Base-by-base conservation (phyloP, 1,139 yeast species). In the Debaryomyces coudertii region DNA sequence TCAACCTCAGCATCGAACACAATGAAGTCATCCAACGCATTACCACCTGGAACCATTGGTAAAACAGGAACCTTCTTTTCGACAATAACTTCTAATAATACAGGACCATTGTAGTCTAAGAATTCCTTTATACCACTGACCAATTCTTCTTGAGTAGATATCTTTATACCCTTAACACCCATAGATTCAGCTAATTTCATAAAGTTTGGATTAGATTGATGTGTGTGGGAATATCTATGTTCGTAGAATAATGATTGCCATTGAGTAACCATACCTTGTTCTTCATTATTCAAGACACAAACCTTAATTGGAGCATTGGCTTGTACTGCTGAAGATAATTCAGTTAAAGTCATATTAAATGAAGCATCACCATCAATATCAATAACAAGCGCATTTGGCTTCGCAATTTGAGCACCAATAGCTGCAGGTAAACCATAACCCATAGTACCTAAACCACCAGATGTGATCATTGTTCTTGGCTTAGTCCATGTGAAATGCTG, bases 191-290 rank as follows among this genome's bases (percentile, higher is more conserved):
- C 96, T 49, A 93, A 78, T 68, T 87, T 88, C 80, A 89, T 83
- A 65, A 92, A 93, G 67, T 93, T 85, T 46, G 99, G 99, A 71
- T 92, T 92, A 54, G 81, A 68, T 73, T 93, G 99, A 73, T 93
- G 98, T 16, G 99, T 92, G 71, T 93, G 98, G 8, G 97, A 80
- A 68, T 89, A 93, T 73, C 99, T 85, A 70, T 93, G 93, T 68
- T 93, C 96, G 71, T 93, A 93, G 76, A 93, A 93, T 53, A 93
- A 77, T 14, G 97, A 87, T 75, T 93, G 99, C 99, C 99, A 93
- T 72, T 93, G 99, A 16, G 98, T 93, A 48, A 93, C 99, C 99
- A 93, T 93, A 65, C 99, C 99, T 76, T 93, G 99, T 74, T 93
- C 99, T 74, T 92, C 98, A 68, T 93, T 93, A 70, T 93, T 93